Evolutionary conservation across 805 yeast species (phyloP), one percentile per base, ranked within the genome.

Genomic region (Monosporozyma yasuniensis): DNA sequence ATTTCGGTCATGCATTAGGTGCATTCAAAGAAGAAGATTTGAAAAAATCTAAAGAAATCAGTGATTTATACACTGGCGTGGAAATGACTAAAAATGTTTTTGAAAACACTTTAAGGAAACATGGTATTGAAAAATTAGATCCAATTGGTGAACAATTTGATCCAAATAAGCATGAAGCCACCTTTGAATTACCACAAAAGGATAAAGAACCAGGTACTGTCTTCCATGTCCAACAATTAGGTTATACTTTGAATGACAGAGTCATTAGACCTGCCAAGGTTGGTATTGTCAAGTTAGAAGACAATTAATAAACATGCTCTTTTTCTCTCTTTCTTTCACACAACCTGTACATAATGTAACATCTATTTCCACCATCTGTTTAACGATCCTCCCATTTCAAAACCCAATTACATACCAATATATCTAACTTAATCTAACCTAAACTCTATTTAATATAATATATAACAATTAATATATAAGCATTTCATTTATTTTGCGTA

Each of bases 231-330:
- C 96, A 89, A 72, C 96, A 86, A 71, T 77, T 83, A 22, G 97
- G 97, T 42, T 89, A 83, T 72, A 81, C 83, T 52, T 76, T 88
- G 62, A 88, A 88, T 72, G 80, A 84, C 60, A 79, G 97, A 66
- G 96, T 89, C 32, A 76, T 89, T 65, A 80, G 97, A 72, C 95
- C 97, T 30, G 96, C 97, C 52, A 89, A 89, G 76, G 97, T 89
- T 57, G 97, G 97, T 59, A 79, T 89, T 62, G 96, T 89, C 57
- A 87, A 84, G 72, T 79, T 69, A 8, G 50, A 51, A 16, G 53
- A 52, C 48, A 23, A 34, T 25, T 46, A 46, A 25, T 16, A 19
- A 9, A 12, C 34, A n/a, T 42, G 3, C 12, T 18, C 22, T 35
- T 19, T 16, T 14, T 19, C 21, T n/a, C n/a, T 35, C 12, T 35